Evolutionary conservation across 2,329 filamentous ascomycete species (phyloP).

Genomic region (Claviceps africana): DNA sequence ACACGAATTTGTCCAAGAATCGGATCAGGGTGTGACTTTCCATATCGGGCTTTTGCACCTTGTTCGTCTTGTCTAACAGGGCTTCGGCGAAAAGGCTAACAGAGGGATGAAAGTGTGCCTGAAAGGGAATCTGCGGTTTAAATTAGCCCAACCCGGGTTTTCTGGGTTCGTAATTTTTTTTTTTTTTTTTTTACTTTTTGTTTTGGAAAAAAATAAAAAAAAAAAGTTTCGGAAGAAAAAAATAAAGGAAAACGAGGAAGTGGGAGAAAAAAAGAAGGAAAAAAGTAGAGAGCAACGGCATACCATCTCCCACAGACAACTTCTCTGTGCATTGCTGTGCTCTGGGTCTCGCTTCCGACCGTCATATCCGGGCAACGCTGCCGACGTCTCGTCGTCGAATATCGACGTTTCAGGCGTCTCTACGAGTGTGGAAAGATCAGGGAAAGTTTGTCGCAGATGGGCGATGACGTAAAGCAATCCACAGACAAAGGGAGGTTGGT

Average conservation of each 20-base stretch:
- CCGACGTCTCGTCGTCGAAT: conserved; percentile 49
- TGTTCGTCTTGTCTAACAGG: conserved; percentile 52
- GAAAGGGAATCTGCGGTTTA: conserved; percentile 19
- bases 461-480: conserved; percentile 82
- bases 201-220: neutral
- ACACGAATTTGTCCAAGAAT: conserved; percentile 97
- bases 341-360: conserved; percentile 83
- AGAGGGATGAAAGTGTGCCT: conserved; percentile 78
- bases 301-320: conserved; percentile 85
- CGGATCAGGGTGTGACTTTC: conserved; percentile 82
- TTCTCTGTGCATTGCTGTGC: conserved; percentile 82
- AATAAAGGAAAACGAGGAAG: neutral
- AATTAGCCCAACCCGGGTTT: no score
- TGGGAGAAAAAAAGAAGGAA: conserved; percentile 3
- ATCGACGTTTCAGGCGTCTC: conserved; percentile 62
- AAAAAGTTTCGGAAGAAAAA: neutral
- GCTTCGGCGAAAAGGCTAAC: conserved; percentile 70
- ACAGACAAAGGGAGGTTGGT: conserved; percentile 85
- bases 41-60: conserved; percentile 79
- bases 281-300: no score
- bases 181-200: neutral
- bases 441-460: conserved; percentile 67
- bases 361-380: conserved; percentile 48
- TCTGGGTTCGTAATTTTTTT: neutral
- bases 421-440: conserved; percentile 63